Percentiles rank a stretch among this genome's conserved stretches.
These are phyloP conservation scores for Hypoxylon lienhwacheense DNA, from an alignment of 495 filamentous ascomycete genomes.

Conservation along the genomic window DNA sequence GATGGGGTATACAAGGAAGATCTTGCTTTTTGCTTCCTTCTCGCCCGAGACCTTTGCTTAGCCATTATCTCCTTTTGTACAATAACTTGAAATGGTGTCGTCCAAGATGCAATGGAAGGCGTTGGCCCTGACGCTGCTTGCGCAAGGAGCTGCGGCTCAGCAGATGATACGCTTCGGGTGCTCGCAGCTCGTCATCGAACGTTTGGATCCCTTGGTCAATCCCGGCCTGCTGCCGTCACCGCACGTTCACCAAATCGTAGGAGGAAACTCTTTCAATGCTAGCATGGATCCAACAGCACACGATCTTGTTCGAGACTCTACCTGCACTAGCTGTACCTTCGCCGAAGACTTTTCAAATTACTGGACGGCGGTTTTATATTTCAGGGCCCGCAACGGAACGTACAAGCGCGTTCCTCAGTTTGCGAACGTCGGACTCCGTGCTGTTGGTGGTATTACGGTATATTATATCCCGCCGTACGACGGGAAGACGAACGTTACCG, in stretches of 20 bases:
- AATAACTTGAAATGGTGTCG: neutral
- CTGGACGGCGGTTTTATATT: slow-evolving; percentile 49
- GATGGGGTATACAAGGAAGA: neutral
- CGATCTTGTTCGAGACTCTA: slow-evolving; percentile 40
- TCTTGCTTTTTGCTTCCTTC: neutral
- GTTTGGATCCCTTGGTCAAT: slow-evolving; percentile 43
- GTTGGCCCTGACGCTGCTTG: slow-evolving; percentile 23
- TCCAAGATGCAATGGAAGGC: slow-evolving; percentile 36
- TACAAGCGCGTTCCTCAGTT: slow-evolving; percentile 45
- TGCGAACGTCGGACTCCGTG: slow-evolving; percentile 43
- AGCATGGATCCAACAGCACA: slow-evolving; percentile 36
- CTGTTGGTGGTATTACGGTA: slow-evolving; percentile 45
- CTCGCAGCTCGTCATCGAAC: slow-evolving; percentile 46
- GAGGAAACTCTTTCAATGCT: slow-evolving; percentile 44
- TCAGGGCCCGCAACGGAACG: slow-evolving; percentile 43
- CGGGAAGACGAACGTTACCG: slow-evolving; percentile 41
- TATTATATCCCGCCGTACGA: slow-evolving; percentile 50
- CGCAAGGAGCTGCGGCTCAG: slow-evolving; percentile 29
- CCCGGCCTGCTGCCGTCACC: slow-evolving; percentile 39
- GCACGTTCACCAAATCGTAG: slow-evolving; percentile 45
- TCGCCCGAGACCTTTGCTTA: slow-evolving; percentile 2
- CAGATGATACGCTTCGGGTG: slow-evolving; percentile 48
- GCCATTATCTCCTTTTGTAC: neutral
- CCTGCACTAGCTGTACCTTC: slow-evolving; percentile 44
- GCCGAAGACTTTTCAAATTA: slow-evolving; percentile 49